Evolutionary conservation across 495 filamentous ascomycete genomes (phyloP).

Genomic region (Entonaema liquescens): DNA sequence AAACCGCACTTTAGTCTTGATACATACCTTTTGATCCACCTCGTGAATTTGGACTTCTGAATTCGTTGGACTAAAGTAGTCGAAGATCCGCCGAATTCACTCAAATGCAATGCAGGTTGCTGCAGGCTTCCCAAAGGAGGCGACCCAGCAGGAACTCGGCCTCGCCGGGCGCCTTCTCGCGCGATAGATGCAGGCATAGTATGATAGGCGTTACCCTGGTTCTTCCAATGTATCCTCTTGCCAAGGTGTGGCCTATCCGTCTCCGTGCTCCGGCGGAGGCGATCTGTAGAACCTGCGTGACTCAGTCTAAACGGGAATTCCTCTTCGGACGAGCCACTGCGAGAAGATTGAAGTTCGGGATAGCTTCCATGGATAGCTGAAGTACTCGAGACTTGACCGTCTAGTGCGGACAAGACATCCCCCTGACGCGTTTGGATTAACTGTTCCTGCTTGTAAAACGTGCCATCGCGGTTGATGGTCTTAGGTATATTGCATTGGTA

Average conservation of each 20-base stretch:
- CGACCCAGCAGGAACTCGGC: not conserved
- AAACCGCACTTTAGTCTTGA: slow-evolving; percentile 38
- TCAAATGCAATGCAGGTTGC: slow-evolving; percentile 6
- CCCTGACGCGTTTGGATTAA: not conserved
- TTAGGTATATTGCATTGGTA: not conserved
- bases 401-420: slow-evolving; percentile 5
- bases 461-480: not conserved
- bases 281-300: slow-evolving; percentile 21
- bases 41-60: slow-evolving; percentile 36
- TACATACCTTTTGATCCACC: slow-evolving; percentile 41
- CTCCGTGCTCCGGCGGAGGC: slow-evolving; percentile 32
- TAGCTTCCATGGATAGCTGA: slow-evolving; percentile 35
- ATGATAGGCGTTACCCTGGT: slow-evolving; percentile 7
- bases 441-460: not conserved
- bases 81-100: slow-evolving; percentile 23
- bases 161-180: not conserved
- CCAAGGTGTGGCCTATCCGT: not conserved
- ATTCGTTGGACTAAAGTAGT: slow-evolving; percentile 28
- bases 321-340: slow-evolving; percentile 22
- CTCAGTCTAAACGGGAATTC: slow-evolving; percentile 12
- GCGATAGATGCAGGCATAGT: slow-evolving; percentile 30
- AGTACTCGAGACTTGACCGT: slow-evolving; percentile 27
- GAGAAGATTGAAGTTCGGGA: slow-evolving; percentile 14
- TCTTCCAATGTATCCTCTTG: slow-evolving; percentile 8
- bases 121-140: not conserved